Conservation (phyloP, 768 basidiomycete species). For the Kwoniella newhampshirensis region DNA sequence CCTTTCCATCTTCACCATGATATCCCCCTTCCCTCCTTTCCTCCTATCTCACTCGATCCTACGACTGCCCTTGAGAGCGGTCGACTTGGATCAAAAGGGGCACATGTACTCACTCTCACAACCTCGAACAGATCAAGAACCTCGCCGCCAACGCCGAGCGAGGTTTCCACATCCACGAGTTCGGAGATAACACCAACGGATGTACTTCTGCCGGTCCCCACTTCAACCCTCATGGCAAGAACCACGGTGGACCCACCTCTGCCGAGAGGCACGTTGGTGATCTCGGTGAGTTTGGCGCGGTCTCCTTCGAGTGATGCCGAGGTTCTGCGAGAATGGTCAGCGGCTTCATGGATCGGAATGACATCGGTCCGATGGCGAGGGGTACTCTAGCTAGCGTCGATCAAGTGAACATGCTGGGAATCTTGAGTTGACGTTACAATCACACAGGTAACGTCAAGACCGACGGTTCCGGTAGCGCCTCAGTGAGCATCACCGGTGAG, state of each 20-base stretch:
- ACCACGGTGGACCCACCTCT: slow-evolving; percentile 64
- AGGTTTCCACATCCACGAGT: slow-evolving; percentile 75
- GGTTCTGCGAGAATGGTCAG: too few relatives aligned
- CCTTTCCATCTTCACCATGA: too few relatives aligned
- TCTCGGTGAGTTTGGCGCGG: slow-evolving; percentile 55
- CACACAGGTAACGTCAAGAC: slow-evolving; percentile 67
- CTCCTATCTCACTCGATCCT: too few relatives aligned
- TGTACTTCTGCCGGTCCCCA: slow-evolving; percentile 66
- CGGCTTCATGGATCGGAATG: too few relatives aligned
- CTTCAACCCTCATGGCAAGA: slow-evolving; percentile 69
- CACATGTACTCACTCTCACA: neutral
- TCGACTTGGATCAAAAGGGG: neutral
- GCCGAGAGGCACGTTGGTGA: slow-evolving; percentile 64
- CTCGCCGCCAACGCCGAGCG: slow-evolving; percentile 63
- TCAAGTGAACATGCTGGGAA: too few relatives aligned
- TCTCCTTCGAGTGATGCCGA: too few relatives aligned
- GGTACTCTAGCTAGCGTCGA: too few relatives aligned
- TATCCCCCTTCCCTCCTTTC: too few relatives aligned
- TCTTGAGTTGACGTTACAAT: too few relatives aligned
- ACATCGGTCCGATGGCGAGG: too few relatives aligned
- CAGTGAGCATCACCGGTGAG: slow-evolving; percentile 59
- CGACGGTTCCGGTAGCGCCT: slow-evolving; percentile 62
- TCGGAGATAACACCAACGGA: slow-evolving; percentile 63
- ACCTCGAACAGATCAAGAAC: slow-evolving; percentile 56
- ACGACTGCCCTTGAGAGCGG: neutral